Conservation (phyloP, 169 alveolate species). For the Theileria equi region DNA sequence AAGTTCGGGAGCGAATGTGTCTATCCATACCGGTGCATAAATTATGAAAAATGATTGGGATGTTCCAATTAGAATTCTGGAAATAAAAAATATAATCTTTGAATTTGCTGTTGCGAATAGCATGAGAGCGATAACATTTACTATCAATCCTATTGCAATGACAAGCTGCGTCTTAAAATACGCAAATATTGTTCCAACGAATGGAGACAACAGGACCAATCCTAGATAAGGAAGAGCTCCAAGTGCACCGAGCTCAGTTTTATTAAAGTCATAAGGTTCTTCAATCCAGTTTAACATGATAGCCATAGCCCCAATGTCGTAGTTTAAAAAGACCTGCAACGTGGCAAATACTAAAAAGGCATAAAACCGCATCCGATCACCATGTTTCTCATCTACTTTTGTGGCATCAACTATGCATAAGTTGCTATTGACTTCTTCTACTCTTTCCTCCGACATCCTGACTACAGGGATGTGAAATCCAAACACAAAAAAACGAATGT, state of each 20-base stretch:
- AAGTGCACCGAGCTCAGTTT: conserved; percentile 48
- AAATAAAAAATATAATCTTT: conserved; percentile 70
- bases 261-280: conserved; percentile 33
- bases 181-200: conserved; percentile 68
- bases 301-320: conserved; percentile 56
- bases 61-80: conserved; percentile 86
- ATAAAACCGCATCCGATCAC: too few species aligned
- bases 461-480: too few species aligned
- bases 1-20: conserved; percentile 86
- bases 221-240: conserved; percentile 81
- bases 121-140: conserved; percentile 57
- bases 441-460: too few species aligned
- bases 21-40: conserved; percentile 94
- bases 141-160: conserved; percentile 55
- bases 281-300: conserved; percentile 43
- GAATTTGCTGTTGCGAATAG: conserved; percentile 68
- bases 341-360: conserved; percentile 39
- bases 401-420: too few species aligned
- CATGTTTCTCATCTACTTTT: too few species aligned
- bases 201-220: conserved; percentile 69
- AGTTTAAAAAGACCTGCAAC: conserved; percentile 46
- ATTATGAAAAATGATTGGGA: conserved; percentile 89
- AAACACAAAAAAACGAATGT: too few species aligned
- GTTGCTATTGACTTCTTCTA: too few species aligned
- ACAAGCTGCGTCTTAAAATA: conserved; percentile 62